Evolutionary conservation across 1,139 yeast species (phyloP), one percentile per base, ranked within the genome.

Genomic region (Candida freyschussii): DNA sequence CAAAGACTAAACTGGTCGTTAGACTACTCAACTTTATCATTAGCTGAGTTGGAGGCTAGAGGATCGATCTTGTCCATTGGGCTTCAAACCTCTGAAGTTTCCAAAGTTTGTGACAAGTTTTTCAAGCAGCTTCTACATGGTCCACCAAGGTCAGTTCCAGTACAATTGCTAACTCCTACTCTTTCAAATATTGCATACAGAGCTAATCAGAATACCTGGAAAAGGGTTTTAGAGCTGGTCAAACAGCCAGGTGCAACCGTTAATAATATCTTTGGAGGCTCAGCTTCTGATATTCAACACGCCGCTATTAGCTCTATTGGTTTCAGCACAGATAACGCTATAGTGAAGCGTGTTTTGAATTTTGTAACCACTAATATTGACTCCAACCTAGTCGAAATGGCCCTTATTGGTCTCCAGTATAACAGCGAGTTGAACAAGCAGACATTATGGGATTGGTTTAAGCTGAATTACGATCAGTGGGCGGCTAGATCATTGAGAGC

Each of bases 321-420:
- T 2, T 77, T 66, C 47, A 63, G 66, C 17, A 48, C 55, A 9
- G 65, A 65, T 30, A 53, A 53, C 8, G 72, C 69, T n/a, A 53
- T 78, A 35, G 59, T 72, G 14, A 57, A 59, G 26, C 73, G 75
- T 48, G 64, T 76, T 0, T 60, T 78, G 39, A 75, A 75, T 40
- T 77, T 71, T 46, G 69, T 78, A 11, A 54, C 59, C 41, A 68
- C 71, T 28, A 77, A 77, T 47, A 67, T 75, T 34, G 79, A 74
- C 41, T 62, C 72, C 5, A 63, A 63, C 27, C 56, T 72, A 49
- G 67, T 76, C 26, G 85, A 76, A 47, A 51, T 70, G 33, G 75
- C 72, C 0, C 55, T 78, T 12, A 50, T 75, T 26, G 85, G 85
- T 4, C 61, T 73, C 16, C 54, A 57, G 30, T 58, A 55, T 37